Percentiles rank a stretch among this genome's conserved stretches.
phyloP scores from a whole-genome alignment of 1,284 basidiomycete species.

The Puccinia hordei region DNA sequence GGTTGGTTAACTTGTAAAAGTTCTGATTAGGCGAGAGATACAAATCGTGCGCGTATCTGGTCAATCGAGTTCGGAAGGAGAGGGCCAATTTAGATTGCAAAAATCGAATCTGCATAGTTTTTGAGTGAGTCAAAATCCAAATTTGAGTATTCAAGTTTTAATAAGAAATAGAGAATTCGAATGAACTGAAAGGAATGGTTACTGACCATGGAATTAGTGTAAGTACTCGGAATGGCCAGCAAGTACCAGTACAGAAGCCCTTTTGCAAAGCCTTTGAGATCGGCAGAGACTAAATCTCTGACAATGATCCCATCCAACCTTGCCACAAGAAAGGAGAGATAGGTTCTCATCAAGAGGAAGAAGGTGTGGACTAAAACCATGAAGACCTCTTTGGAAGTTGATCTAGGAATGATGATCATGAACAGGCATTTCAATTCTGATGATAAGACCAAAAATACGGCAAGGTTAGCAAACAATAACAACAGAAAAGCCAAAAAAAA shows the following conservation, averaged over 20 bases:
- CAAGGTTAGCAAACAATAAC: too few relatives aligned
- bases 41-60: conserved; percentile 87
- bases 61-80: conserved; percentile 79
- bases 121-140: not conserved
- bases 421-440: conserved; percentile 72
- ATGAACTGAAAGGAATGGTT: not conserved
- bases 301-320: conserved; percentile 87
- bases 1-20: conserved; percentile 64
- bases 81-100: conserved; percentile 87
- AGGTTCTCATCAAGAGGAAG: conserved; percentile 83
- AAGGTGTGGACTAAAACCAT: conserved; percentile 78
- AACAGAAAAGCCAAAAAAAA: not conserved
- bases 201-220: conserved; percentile 88
- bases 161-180: not conserved
- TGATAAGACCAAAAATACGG: too few relatives aligned
- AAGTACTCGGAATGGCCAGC: conserved; percentile 86
- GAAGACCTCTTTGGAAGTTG: conserved; percentile 73
- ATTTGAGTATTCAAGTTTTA: not conserved
- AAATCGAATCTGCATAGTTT: conserved; percentile 72
- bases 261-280: conserved; percentile 78
- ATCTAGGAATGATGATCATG: conserved; percentile 70
- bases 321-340: conserved; percentile 83
- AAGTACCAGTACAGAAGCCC: conserved; percentile 87
- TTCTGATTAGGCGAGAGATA: conserved; percentile 74
- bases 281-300: conserved; percentile 76